Base-by-base conservation (phyloP, 78 protist species). In the Diacronema lutheri region DNA sequence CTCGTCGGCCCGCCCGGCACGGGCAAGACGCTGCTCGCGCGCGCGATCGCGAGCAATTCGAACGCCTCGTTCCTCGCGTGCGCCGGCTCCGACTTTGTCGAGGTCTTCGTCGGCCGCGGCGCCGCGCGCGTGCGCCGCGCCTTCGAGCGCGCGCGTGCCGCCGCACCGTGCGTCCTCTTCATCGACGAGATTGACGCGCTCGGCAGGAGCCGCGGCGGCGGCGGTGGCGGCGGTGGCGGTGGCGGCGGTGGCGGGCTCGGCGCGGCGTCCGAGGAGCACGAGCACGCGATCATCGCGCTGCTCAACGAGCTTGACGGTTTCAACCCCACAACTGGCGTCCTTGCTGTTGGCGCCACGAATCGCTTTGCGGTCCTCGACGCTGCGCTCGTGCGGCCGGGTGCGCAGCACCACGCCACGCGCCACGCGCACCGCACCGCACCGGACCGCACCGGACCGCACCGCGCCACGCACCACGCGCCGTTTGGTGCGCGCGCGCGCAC, bases 161-260 rank as follows among this genome's bases (percentile, higher is more conserved):
- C 1, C 23, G 69, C 93, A 1, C 99, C 99, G 14, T 87, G 98
- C 65, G 97, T 98, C 44, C 94, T 97, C 73, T 98, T 98, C 90
- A 97, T 97, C 40, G 99, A 98, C 85, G 99, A 98, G 90, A 90
- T 98, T 26, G 99, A 98, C 60, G 99, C 99, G 69, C 86, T 98
- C 35, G 99, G 99, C 29, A 90, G 97, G 41, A 92, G 94, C 76
- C 92, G 99, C 33, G 50, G 16, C 50, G 50, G 50, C 50, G 50
- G 50, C 50, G 50, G 50, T 7, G 50, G 50, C 50, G 16, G 3
- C 16, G 16, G 3, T 7, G 50, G 50, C 50, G 50, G 50, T 7
- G 50, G 50, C 50, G 50, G 50, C 50, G 50, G 50, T 7, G 20
- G 26, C 72, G 72, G 11, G 21, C 44, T 44, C n/a, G 58, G 35